Evolutionary conservation across 805 yeast genomes (phyloP), one percentile per base, ranked within the genome.

Genomic region (Saitoella complicata): DNA sequence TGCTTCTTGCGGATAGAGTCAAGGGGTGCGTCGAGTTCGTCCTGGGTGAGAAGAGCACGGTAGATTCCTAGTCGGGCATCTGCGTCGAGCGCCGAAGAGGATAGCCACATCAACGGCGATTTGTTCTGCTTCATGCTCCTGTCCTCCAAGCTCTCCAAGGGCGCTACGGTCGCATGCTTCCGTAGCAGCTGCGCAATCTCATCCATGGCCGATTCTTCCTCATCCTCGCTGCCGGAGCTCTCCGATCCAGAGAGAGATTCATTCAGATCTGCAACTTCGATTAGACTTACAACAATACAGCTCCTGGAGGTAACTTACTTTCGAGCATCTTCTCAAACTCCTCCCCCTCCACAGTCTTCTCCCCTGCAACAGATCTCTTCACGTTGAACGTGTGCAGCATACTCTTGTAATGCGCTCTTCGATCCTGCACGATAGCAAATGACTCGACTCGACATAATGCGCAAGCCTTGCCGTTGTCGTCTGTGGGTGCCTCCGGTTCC

Each of bases 381-480:
- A 73, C 50, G 55, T 83, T 83, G 54, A 68, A 67, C 36, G 73
- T 65, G 53, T 79, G 77, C 21, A 69, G 64, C 52, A 77, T 83
- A 0, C 76, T 65, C 52, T 72, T 75, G 59, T 69, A 77, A 53
- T 76, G 81, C 2, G 55, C 58, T 46, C 67, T 34, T 40, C 45
- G 53, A 4, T 51, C 53, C 11, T n/a, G 37, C 37, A n/a, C 11
- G 3, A 4, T n/a, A 29, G 4, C 30, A 34, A 10, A 38, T 10
- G 30, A n/a, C 40, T n/a, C 38, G 38, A 13, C 21, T 21, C 21
- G 21, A 21, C 21, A 38, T 38, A 29, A 10, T 38, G 38, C n/a
- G n/a, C 38, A n/a, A 32, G 29, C 42, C 40, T 41, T 44, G 21
- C 45, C 48, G 10, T 43, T 46, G 31, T 37, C 37, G 3, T 40